Evolutionary conservation across 1,139 yeast species (phyloP), one percentile per base, ranked within the genome.

Genomic region (Sugiyamaella japonica): DNA sequence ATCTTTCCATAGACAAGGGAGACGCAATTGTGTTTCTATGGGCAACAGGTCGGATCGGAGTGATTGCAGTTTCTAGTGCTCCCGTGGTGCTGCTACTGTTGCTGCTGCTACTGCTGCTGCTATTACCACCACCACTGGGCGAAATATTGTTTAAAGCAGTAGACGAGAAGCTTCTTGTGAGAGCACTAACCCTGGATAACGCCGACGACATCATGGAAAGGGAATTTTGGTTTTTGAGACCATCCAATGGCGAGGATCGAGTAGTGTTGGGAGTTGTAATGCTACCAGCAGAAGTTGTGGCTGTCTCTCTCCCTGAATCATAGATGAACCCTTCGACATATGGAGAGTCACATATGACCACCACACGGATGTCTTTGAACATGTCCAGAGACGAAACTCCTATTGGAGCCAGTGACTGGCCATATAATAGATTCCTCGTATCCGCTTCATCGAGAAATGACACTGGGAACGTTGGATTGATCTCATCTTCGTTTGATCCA

Each of bases 391-490:
- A 31, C 7, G 53, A 38, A 34, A 53, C 56, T 7, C 55, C 54
- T 10, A 43, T 50, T 17, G 54, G 50, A 13, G 53, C 57, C 16
- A 50, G 50, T 34, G 53, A 38, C 4, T 59, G 60, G 25, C 70
- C 69, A 52, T 66, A 66, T 37, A 66, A 58, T 23, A 66, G 57
- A 25, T 57, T 61, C 10, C 66, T 56, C 10, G 69, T 65, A 46
- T 65, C 66, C 7, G 63, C 60, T 46, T 66, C 70, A 45, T 66
- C 70, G 17, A 64, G 55, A 25, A 63, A 57, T 25, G 68, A 64
- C 9, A 62, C 56, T 8, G 65, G 66, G 43, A 54, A 52, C 10
- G 48, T 44, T 16, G 48, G 48, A n/a, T 44, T 40, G 25, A 44
- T 44, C 34, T 44, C 48, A 13, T 44, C 48, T 9, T 44, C 48